A percentile compares a stretch with the other conserved stretches of the same genome.
These are phyloP conservation scores for Citrus maxima DNA, from an alignment of 345 rosid species.

Conservation along the genomic window DNA sequence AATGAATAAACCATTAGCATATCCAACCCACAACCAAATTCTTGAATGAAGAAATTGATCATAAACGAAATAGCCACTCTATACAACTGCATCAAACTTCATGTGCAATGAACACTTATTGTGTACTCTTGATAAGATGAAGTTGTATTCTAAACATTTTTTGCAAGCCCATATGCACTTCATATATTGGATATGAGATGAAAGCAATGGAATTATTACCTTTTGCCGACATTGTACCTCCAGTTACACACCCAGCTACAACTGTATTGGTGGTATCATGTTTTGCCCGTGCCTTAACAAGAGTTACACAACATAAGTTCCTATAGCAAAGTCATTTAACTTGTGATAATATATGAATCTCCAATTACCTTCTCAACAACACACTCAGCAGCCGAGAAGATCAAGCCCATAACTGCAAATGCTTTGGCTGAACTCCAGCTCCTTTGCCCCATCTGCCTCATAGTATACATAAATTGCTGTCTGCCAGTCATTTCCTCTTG, in stretches of 20 bases:
- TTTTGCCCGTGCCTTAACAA: slow-evolving; percentile 73
- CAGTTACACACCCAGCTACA: slow-evolving; percentile 91
- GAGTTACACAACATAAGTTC: neutral
- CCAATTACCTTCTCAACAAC: slow-evolving; percentile 73
- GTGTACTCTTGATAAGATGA: neutral
- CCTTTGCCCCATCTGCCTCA: slow-evolving; percentile 81
- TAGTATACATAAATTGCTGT: slow-evolving; percentile 65
- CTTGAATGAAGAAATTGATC: neutral
- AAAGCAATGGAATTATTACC: slow-evolving; percentile 40
- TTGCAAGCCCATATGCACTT: neutral
- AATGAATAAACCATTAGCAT: neutral
- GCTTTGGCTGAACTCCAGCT: slow-evolving; percentile 88
- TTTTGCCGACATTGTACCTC: slow-evolving; percentile 79
- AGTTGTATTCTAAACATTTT: neutral
- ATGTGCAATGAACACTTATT: neutral
- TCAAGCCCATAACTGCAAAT: slow-evolving; percentile 88
- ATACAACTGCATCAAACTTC: neutral
- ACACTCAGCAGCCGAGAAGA: slow-evolving; percentile 92
- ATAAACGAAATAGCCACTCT: neutral
- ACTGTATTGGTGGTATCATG: slow-evolving; percentile 79
- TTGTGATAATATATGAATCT: neutral
- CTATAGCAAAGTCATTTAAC: neutral
- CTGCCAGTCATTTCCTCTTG: slow-evolving; percentile 74
- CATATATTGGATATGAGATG: neutral
- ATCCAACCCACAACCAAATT: neutral